Conservation (phyloP, 495 filamentous ascomycete species). For the Lentithecium fluviatile region DNA sequence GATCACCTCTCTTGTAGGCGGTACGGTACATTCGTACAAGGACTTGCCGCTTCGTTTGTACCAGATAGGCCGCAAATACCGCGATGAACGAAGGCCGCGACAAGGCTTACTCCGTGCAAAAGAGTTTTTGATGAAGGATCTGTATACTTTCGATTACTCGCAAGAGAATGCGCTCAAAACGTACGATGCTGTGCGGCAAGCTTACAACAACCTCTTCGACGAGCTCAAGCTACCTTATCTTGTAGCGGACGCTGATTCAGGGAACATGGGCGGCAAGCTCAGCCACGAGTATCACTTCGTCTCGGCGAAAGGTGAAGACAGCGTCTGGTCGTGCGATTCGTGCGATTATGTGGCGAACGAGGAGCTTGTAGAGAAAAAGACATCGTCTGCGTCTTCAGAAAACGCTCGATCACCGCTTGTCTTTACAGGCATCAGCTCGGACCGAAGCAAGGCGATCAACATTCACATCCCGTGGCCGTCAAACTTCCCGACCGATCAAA, state of each 20-base stretch:
- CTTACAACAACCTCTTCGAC: constrained; percentile 73
- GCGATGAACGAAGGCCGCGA: constrained; percentile 84
- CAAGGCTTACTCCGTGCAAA: constrained; percentile 86
- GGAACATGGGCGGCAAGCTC: constrained; percentile 88
- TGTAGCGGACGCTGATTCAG: constrained; percentile 84
- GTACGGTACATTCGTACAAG: constrained; percentile 77
- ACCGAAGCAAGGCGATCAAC: constrained; percentile 63
- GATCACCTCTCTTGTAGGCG: constrained; percentile 76
- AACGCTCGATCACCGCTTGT: neutral
- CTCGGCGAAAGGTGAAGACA: constrained; percentile 81
- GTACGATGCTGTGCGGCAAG: constrained; percentile 67
- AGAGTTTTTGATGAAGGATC: constrained; percentile 97
- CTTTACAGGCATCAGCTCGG: constrained; percentile 70
- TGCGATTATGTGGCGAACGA: constrained; percentile 84
- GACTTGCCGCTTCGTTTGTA: constrained; percentile 84
- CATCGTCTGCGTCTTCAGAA: neutral
- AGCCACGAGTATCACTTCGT: constrained; percentile 94
- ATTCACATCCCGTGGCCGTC: constrained; percentile 58
- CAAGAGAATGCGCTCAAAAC: constrained; percentile 66
- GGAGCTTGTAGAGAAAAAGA: constrained; percentile 59
- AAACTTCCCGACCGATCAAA: constrained; percentile 13
- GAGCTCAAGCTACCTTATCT: constrained; percentile 82
- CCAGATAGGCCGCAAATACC: constrained; percentile 90
- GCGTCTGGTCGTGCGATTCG: constrained; percentile 66
- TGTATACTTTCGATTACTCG: constrained; percentile 89